Percentiles rank a stretch among this genome's conserved stretches.
Evolutionary conservation across 192 early-diverging fungal genomes (phyloP).

Genomic region (Coemansia sp.): DNA sequence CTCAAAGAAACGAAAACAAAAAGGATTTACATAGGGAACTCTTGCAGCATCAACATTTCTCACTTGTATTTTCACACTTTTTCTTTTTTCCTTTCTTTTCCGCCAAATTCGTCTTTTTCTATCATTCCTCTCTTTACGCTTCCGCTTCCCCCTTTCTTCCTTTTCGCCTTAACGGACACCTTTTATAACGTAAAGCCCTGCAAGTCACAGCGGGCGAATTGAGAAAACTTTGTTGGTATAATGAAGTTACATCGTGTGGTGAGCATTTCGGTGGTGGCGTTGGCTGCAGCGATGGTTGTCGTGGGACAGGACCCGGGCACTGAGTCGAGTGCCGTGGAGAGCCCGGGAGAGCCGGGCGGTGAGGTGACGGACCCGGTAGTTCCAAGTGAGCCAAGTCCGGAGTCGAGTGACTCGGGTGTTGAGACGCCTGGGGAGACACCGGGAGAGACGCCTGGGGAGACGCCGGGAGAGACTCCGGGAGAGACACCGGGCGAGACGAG

Average conservation of each 20-base stretch:
- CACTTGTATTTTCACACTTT: not conserved
- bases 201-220: not conserved
- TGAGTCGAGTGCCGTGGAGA: not conserved
- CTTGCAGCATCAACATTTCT: not conserved
- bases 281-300: slow-evolving; percentile 8
- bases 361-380: not conserved
- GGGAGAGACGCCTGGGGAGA: not conserved
- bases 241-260: slow-evolving; percentile 9
- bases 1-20: not conserved
- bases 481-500: not conserved
- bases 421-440: not conserved
- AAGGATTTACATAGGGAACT: slow-evolving; percentile 10
- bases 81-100: not conserved
- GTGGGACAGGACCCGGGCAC: slow-evolving; percentile 5
- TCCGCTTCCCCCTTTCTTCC: not conserved
- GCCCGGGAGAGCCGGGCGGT: not conserved
- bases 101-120: slow-evolving; percentile 1
- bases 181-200: not conserved
- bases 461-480: not conserved
- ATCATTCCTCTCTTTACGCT: not conserved
- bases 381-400: not conserved
- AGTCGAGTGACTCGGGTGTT: not conserved
- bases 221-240: not conserved
- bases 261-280: slow-evolving; percentile 10
- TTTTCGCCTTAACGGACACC: not conserved